Base-by-base conservation (phyloP, 169 alveolate genomes). In the Neospora caninum region DNA sequence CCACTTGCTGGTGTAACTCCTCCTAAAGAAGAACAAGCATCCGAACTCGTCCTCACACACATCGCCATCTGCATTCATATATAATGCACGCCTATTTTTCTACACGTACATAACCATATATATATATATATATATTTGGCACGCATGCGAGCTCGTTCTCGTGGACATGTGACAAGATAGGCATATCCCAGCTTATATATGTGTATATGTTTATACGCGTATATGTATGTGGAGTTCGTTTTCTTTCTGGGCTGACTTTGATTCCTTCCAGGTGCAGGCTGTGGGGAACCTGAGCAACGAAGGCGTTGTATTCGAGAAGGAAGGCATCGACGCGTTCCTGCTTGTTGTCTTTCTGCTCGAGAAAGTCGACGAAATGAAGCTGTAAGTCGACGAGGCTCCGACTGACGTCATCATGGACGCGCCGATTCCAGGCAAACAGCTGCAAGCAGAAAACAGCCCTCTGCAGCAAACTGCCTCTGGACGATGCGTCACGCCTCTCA, bases 311-410 rank as follows among this genome's bases (percentile, higher is more conserved):
- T 0, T 82, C 89, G 29, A 25, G 54, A 42, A 82, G n/a, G 31
- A 82, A 82, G 58, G 58, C 25, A 27, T 82, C 64, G 41, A 82
- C 89, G 41, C 22, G 54, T 36, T 82, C 89, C 36, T 82, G 89
- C 64, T 41, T 82, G 89, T 18, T 18, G 89, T 82, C 89, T 7
- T 64, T 64, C 9, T 29, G 20, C 38, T 82, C 43, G 25, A 82
- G 41, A 29, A 82, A 36, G 20, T 82, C 67, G 25, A 42, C 39
- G 36, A 82, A 82, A 67, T 82, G 89, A 82, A 82, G 13, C 36
- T 82, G 89, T 6, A 82, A 49, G 64, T 36, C 89, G 64, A 82
- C 89, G 64, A 43, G n/a, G 64, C 89, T 42, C 39, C 64, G 67
- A 13, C 67, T 41, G 36, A 82, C 4, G 43, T 82, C 89, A 31